Evolutionary conservation across 257 asterid genomes (phyloP), one percentile per base, ranked within the genome.

Genomic region (Cordia subcordata): DNA sequence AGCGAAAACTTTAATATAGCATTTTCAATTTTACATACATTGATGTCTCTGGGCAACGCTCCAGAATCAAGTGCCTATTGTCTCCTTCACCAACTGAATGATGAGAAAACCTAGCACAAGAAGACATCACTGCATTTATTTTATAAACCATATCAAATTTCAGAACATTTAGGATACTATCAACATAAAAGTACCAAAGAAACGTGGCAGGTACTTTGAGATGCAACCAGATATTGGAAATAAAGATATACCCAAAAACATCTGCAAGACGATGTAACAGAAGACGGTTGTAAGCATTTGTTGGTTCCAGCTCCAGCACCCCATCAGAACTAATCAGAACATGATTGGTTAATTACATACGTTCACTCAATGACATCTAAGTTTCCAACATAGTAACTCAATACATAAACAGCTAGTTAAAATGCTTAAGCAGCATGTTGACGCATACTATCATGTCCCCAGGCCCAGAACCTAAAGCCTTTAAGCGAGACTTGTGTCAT

Each of bases 1-100:
- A 27, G 3, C 4, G 55, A 54, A 60, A 37, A 53, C 46, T 49
- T 40, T n/a, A 8, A 4, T 6, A 54, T 64, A 50, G 65, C 58
- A 57, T 15, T 23, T 51, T 62, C 58, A 15, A 44, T 58, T 68
- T 75, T 65, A 81, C 96, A 37, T 76, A 91, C 98, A 91, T 70
- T 60, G 90, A 67, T 22, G 95, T 80, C 77, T 83, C 94, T 47
- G 83, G 75, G 76, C 84, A 79, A 72, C 92, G 84, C 82, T 91
- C 94, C 84, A 91, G 70, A 46, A 91, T 69, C 71, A 91, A 72
- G 77, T 80, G 96, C 46, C 96, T 79, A 62, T 71, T 88, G 58
- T 85, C 95, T 72, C 88, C 96, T 75, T 88, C 95, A 62, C 98
- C 96, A 69, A 85, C 87, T n/a, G 98, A 91, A 46, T 81, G 77